A percentile compares a stretch with the other conserved stretches of the same genome.
These are phyloP conservation scores for Talaromyces ruber DNA, from an alignment of 495 filamentous ascomycete species.

Conservation along the genomic window DNA sequence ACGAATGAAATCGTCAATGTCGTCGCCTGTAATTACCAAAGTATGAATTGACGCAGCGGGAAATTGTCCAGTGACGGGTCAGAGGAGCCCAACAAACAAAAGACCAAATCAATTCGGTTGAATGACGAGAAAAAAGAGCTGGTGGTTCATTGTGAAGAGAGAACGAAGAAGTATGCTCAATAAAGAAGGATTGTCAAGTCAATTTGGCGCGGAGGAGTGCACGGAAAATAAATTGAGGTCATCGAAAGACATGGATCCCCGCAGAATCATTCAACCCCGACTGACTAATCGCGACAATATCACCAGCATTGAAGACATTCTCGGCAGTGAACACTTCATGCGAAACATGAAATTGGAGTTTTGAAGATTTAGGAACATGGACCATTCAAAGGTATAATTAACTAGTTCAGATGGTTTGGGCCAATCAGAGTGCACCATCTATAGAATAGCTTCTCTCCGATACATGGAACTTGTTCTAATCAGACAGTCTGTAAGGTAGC, in stretches of 20 bases:
- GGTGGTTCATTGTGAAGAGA: not conserved
- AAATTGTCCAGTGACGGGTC: not conserved
- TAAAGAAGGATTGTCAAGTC: not conserved
- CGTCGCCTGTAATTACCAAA: not conserved
- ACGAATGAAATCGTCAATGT: not conserved
- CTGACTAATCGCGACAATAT: not conserved
- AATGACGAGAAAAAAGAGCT: not conserved
- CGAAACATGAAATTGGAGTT: no score
- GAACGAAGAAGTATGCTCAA: not conserved
- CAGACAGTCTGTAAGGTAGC: not conserved
- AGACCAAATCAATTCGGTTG: not conserved
- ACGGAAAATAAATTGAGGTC: not conserved
- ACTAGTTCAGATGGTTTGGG: not conserved
- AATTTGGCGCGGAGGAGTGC: not conserved
- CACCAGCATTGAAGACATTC: not conserved
- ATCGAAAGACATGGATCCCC: constrained; percentile 7
- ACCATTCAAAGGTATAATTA: not conserved
- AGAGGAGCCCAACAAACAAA: not conserved
- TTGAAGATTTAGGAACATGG: not conserved
- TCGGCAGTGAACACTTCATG: no score
- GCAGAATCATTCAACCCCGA: constrained; percentile 1
- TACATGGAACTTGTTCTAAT: not conserved
- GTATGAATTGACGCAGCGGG: not conserved
- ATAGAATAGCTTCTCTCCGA: not conserved
- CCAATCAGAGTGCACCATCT: not conserved